phyloP scores from a whole-genome alignment of 2,329 filamentous ascomycete genomes.

The Ascochyta viciae-villosae region DNA sequence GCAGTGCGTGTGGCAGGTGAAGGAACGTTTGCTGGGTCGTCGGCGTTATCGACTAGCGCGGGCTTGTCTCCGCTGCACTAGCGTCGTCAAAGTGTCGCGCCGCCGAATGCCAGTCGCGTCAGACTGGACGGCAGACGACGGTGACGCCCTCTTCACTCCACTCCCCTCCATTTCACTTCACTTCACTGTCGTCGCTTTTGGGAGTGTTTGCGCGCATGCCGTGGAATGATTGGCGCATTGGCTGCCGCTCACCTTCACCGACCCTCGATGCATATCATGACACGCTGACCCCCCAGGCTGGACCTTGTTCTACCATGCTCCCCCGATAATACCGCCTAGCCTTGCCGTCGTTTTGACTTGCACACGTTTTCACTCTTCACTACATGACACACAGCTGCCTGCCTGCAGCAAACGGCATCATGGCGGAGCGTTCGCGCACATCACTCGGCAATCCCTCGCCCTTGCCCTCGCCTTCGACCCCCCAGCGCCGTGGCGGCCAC shows the following conservation, averaged over 20 bases:
- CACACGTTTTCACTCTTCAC: not conserved
- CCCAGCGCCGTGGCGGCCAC: constrained; percentile 31
- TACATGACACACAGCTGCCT: not conserved
- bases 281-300: not conserved
- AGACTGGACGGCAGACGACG: no score
- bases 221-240: not conserved
- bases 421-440: constrained; percentile 29
- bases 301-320: constrained; percentile 3
- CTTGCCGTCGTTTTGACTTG: not conserved
- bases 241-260: constrained; percentile 7
- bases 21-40: not conserved
- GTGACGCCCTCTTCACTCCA: no score
- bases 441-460: constrained; percentile 28
- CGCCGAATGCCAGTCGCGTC: no score
- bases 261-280: not conserved
- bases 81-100: no score
- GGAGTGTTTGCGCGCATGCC: not conserved
- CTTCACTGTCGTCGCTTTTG: not conserved
- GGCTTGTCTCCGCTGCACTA: constrained; percentile 9
- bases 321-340: not conserved
- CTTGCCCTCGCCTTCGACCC: constrained; percentile 32
- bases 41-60: constrained; percentile 9
- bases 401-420: constrained; percentile 17
- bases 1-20: constrained; percentile 4
- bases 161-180: not conserved